A percentile compares a stretch with the other conserved stretches of the same genome.
phyloP scores from a whole-genome alignment of 2,329 filamentous ascomycete genomes.

The Alternaria sp. region DNA sequence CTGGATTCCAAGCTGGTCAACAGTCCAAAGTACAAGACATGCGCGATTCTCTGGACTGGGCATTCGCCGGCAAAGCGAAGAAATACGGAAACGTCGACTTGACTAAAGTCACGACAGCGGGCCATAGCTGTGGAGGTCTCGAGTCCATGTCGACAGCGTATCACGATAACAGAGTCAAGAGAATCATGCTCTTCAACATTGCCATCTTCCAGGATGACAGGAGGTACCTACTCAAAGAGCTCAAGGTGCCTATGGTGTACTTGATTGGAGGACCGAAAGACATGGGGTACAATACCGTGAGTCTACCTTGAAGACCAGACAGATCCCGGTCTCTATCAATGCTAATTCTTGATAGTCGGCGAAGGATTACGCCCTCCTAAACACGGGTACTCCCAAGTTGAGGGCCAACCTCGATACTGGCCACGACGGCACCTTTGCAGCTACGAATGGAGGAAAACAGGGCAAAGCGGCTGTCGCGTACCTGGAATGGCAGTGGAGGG shows the following conservation, averaged over 20 bases:
- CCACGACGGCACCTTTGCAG: conserved; percentile 26
- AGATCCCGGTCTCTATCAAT: not conserved
- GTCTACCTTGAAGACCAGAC: not conserved
- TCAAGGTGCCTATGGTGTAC: conserved; percentile 26
- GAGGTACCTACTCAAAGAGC: conserved; percentile 24
- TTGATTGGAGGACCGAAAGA: conserved; percentile 26
- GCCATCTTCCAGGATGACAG: conserved; percentile 26
- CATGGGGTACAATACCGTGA: conserved; percentile 24
- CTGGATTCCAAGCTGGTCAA: not conserved
- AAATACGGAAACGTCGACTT: conserved; percentile 29
- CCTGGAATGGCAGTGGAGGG: conserved; percentile 27
- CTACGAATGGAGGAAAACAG: conserved; percentile 27
- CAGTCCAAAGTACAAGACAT: conserved; percentile 31
- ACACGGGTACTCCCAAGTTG: conserved; percentile 22
- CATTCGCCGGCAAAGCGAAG: conserved; percentile 19
- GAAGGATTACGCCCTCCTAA: conserved; percentile 23
- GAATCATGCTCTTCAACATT: conserved; percentile 28
- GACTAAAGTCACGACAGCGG: conserved; percentile 24
- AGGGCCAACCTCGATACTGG: conserved; percentile 28
- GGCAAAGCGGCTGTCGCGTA: conserved; percentile 29
- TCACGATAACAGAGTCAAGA: conserved; percentile 24
- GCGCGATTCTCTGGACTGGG: conserved; percentile 27
- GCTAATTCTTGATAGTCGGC: conserved; percentile 9
- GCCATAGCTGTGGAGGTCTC: conserved; percentile 25
- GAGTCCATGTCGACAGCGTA: conserved; percentile 27